phyloP scores from a whole-genome alignment of 2,329 filamentous ascomycete genomes.

The Apiospora phragmitis region DNA sequence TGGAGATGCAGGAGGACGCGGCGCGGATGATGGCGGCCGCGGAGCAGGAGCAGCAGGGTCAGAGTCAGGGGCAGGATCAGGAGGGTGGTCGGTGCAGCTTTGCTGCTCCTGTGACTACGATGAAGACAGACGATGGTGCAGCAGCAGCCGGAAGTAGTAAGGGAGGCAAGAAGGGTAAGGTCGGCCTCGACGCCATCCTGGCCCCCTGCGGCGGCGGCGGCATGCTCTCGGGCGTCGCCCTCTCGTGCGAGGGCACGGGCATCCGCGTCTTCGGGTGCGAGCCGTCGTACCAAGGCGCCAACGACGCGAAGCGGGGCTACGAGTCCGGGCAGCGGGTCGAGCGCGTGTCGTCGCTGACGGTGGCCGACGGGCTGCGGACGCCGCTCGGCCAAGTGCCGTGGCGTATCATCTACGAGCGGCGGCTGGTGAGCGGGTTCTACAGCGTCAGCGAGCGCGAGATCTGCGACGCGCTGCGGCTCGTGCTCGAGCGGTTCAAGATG shows the following conservation, averaged over 20 bases:
- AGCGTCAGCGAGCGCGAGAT: conserved; percentile 83
- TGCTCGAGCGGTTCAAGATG: conserved; percentile 86
- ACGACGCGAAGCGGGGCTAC: conserved; percentile 77
- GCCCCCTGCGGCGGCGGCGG: conserved; percentile 87
- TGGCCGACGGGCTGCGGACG: conserved; percentile 87
- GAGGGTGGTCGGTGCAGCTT: conserved; percentile 11
- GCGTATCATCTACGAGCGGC: conserved; percentile 69
- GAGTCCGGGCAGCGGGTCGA: conserved; percentile 63
- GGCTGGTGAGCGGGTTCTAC: conserved; percentile 70
- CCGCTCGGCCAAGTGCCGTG: conserved; percentile 78
- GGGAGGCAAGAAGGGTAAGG: conserved; percentile 19
- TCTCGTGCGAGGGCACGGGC: conserved; percentile 70
- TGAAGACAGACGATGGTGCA: conserved; percentile 13
- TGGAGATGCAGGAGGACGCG: conserved; percentile 81
- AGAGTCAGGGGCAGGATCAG: conserved; percentile 21
- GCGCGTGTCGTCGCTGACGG: conserved; percentile 72
- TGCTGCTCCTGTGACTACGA: conserved; percentile 17
- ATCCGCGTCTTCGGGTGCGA: conserved; percentile 85
- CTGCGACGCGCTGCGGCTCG: conserved; percentile 69
- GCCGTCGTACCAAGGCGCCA: conserved; percentile 77
- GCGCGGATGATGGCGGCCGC: conserved; percentile 49
- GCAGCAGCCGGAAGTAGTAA: no score
- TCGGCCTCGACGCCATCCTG: conserved; percentile 68
- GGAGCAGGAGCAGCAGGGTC: no score
- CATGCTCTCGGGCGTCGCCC: conserved; percentile 79